Conservation (phyloP, 768 basidiomycete species). For the Suillus tomentosus region DNA sequence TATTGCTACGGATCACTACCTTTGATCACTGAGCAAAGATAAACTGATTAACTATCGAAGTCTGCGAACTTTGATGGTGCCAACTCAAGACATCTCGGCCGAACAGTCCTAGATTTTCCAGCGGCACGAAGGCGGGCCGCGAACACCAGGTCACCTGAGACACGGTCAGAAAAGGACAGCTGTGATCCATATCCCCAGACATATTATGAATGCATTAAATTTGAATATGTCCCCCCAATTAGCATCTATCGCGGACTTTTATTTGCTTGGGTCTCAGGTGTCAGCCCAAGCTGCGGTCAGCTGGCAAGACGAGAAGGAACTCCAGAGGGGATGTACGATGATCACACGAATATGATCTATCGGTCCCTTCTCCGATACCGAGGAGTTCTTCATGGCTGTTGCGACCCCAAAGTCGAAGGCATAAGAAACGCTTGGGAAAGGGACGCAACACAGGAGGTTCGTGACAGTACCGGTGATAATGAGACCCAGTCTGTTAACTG, state of each 20-base stretch:
- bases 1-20: not conserved
- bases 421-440: not conserved
- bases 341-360: not conserved
- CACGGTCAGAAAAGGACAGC: too few species aligned
- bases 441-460: conserved; percentile 1
- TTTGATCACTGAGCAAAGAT: conserved; percentile 1
- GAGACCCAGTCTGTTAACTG: conserved; percentile 3
- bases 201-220: too few species aligned
- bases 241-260: too few species aligned
- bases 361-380: not conserved
- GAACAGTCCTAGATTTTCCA: not conserved
- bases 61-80: not conserved
- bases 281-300: not conserved
- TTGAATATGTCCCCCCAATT: too few species aligned
- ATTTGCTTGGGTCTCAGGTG: too few species aligned
- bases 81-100: conserved; percentile 2
- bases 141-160: not conserved
- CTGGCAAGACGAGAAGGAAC: not conserved
- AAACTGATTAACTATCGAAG: not conserved
- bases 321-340: not conserved
- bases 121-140: conserved; percentile 1
- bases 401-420: conserved; percentile 6
- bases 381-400: conserved; percentile 3
- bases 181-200: too few species aligned
- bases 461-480: conserved; percentile 4